These are phyloP conservation scores for Sporopachydermia lactativora DNA, from an alignment of 805 yeast genomes.

Conservation along the genomic window DNA sequence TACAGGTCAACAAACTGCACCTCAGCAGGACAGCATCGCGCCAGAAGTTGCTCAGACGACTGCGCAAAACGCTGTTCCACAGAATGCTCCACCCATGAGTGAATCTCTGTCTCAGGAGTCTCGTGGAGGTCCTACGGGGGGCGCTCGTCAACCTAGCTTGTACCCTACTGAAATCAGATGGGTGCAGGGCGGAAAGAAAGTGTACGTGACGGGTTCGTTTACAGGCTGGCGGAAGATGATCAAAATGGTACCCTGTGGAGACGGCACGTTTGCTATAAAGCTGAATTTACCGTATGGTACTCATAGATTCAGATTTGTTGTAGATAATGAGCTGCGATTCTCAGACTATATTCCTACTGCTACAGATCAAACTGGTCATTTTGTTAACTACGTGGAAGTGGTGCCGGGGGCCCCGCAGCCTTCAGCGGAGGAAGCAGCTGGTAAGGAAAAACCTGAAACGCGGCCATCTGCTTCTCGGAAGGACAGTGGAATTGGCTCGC, in stretches of 20 bases:
- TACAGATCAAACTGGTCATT: conserved; percentile 92
- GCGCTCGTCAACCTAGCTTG: conserved; percentile 5
- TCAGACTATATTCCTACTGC: conserved; percentile 90
- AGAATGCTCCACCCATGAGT: conserved; percentile 5
- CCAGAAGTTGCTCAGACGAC: conserved; percentile 4
- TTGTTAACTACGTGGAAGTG: conserved; percentile 20
- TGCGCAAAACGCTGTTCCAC: conserved; percentile 4
- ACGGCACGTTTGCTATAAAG: conserved; percentile 17
- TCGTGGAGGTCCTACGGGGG: conserved; percentile 5
- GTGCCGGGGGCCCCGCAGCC: conserved; percentile 4
- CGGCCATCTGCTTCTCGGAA: not conserved
- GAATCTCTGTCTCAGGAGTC: conserved; percentile 2
- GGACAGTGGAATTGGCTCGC: not conserved
- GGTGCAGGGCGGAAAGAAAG: conserved; percentile 94
- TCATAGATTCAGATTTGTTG: conserved; percentile 85
- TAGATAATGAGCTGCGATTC: conserved; percentile 83
- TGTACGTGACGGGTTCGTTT: conserved; percentile 92
- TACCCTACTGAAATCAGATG: conserved; percentile 61
- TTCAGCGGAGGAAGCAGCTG: conserved; percentile 4
- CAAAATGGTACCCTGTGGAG: conserved; percentile 44
- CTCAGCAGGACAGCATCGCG: conserved; percentile 3
- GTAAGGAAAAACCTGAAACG: conserved; percentile 5
- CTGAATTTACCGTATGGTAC: conserved; percentile 29
- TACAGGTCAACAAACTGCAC: conserved; percentile 2
- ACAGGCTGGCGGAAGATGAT: conserved; percentile 99